Conservation (phyloP, 768 basidiomycete species). For the Naganishia vishniacii region DNA sequence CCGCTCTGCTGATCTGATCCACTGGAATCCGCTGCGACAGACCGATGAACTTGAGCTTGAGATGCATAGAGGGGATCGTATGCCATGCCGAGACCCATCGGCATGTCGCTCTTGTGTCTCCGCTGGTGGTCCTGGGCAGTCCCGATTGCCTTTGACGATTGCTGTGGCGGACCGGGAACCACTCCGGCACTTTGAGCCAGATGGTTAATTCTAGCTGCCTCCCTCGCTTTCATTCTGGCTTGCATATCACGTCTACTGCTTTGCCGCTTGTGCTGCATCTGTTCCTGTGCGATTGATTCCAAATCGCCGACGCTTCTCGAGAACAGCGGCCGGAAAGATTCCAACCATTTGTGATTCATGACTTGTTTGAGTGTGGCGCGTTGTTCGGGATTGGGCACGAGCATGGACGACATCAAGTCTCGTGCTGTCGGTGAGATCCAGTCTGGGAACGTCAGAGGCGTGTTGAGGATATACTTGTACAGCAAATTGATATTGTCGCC, state of each 20-base stretch:
- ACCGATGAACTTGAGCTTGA: not conserved
- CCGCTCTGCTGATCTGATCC: not conserved
- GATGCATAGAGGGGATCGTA: not conserved
- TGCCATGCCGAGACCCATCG: slow-evolving; percentile 28
- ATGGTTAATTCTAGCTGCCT: slow-evolving; percentile 32
- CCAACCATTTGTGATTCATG: slow-evolving; percentile 85
- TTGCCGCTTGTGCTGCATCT: slow-evolving; percentile 74
- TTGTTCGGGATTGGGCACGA: slow-evolving; percentile 80
- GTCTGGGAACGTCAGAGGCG: slow-evolving; percentile 92
- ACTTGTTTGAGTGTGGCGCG: slow-evolving; percentile 71
- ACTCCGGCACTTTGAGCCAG: slow-evolving; percentile 26
- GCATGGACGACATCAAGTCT: slow-evolving; percentile 80
- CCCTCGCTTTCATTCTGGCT: slow-evolving; percentile 37
- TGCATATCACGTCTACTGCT: slow-evolving; percentile 46
- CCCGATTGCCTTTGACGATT: slow-evolving; percentile 5
- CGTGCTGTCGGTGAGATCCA: slow-evolving; percentile 80
- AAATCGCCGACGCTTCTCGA: slow-evolving; percentile 68
- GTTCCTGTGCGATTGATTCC: slow-evolving; percentile 72
- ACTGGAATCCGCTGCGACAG: not conserved
- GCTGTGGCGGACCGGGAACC: slow-evolving; percentile 29
- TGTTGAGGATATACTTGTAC: slow-evolving; percentile 98
- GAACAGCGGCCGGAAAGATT: slow-evolving; percentile 61
- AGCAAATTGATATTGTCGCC: slow-evolving; percentile 98
- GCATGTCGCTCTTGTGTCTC: slow-evolving; percentile 41
- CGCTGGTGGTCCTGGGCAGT: slow-evolving; percentile 11